Conservation (phyloP, 2,329 filamentous ascomycete species). For the Pochonia chlamydosporia region DNA sequence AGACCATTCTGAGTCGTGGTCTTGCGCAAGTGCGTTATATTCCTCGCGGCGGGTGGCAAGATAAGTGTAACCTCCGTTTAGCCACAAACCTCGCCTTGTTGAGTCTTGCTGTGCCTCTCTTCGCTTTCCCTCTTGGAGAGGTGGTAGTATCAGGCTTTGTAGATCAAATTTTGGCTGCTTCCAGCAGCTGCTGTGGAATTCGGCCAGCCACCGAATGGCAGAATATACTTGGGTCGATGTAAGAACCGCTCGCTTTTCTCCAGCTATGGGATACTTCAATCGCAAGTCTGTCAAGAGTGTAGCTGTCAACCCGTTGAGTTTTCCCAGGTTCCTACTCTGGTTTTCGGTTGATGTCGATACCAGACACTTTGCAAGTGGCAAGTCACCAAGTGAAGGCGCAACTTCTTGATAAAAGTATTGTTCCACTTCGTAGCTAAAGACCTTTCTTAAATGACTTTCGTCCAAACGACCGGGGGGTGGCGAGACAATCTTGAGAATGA, state of each 20-base stretch:
- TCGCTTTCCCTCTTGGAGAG: constrained; percentile 45
- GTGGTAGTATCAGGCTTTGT: constrained; percentile 42
- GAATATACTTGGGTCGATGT: constrained; percentile 41
- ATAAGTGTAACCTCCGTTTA: constrained; percentile 65
- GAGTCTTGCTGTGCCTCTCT: constrained; percentile 10
- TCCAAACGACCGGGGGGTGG: constrained; percentile 39
- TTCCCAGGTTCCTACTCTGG: no score
- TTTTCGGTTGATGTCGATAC: constrained; percentile 37
- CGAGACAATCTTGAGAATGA: constrained; percentile 56
- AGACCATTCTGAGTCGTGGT: constrained; percentile 50
- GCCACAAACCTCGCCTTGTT: constrained; percentile 39
- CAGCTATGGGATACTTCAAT: constrained; percentile 46
- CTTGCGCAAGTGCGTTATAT: constrained; percentile 40
- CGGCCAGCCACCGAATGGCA: constrained; percentile 56
- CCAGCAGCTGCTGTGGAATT: constrained; percentile 55
- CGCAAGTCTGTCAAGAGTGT: constrained; percentile 54
- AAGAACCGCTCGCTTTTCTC: constrained; percentile 45
- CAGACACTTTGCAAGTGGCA: constrained; percentile 46
- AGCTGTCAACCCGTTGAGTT: constrained; percentile 43
- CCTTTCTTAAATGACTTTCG: constrained; percentile 59
- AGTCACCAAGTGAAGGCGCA: constrained; percentile 39
- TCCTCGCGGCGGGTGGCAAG: constrained; percentile 57
- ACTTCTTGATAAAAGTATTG: constrained; percentile 58
- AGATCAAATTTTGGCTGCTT: constrained; percentile 17
- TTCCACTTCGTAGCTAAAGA: constrained; percentile 62